phyloP scores from a whole-genome alignment of 495 filamentous ascomycete genomes.

The Penicillium canescens region DNA sequence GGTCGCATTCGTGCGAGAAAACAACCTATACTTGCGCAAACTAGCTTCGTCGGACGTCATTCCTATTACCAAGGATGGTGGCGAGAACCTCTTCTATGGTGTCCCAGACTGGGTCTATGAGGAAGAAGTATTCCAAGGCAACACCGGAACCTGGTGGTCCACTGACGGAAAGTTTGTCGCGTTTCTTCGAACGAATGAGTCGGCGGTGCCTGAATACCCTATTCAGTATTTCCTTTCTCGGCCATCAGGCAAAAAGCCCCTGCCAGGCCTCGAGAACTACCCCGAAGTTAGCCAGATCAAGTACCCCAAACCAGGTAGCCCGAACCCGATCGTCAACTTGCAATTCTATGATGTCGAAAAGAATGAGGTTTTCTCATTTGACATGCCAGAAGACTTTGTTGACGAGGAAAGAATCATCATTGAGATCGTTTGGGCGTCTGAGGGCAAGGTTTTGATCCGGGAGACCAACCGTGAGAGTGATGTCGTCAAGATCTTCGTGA shows the following conservation, averaged over 20 bases:
- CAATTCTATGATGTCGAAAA: conserved; percentile 87
- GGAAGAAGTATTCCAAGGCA: conserved; percentile 84
- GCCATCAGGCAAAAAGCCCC: conserved; percentile 74
- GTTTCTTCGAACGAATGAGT: conserved; percentile 91
- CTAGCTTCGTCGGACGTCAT: conserved; percentile 59
- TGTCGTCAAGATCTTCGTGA: conserved; percentile 76
- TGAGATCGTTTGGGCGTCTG: conserved; percentile 87
- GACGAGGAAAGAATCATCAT: conserved; percentile 89
- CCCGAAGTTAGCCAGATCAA: conserved; percentile 91
- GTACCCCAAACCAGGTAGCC: conserved; percentile 93
- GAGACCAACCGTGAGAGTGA: conserved; percentile 96
- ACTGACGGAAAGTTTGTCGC: conserved; percentile 83
- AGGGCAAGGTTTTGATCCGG: conserved; percentile 74
- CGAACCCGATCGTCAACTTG: conserved; percentile 85
- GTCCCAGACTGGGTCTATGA: conserved; percentile 99
- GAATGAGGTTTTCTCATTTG: conserved; percentile 75
- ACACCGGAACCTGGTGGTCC: conserved; percentile 93
- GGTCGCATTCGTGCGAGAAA: conserved; percentile 79
- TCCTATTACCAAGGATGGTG: conserved; percentile 84
- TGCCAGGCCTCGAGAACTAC: conserved; percentile 79
- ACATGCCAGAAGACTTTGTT: conserved; percentile 72
- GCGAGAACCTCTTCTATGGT: conserved; percentile 86
- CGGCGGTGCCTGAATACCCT: conserved; percentile 87
- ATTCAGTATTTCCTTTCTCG: conserved; percentile 90
- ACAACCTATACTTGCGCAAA: conserved; percentile 84